A percentile compares a stretch with the other conserved stretches of the same genome.
Conservation (phyloP, 495 filamentous ascomycete species). For the Massariosphaeria phaeospora region DNA sequence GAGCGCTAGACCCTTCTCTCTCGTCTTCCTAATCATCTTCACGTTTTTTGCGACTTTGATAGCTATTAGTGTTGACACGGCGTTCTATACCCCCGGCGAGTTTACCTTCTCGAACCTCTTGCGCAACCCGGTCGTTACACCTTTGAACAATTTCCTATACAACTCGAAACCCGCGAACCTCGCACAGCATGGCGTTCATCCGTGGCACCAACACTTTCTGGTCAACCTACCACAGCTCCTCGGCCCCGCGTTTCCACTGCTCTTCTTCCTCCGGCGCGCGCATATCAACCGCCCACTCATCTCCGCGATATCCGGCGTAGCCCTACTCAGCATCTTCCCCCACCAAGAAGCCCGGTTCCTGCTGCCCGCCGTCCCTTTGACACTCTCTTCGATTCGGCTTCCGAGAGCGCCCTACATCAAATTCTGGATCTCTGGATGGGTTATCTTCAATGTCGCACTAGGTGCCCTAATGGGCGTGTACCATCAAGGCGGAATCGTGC, state of each 20-base stretch:
- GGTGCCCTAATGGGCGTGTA: conserved; percentile 86
- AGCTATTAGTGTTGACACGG: conserved; percentile 75
- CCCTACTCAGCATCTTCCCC: conserved; percentile 74
- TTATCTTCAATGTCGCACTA: conserved; percentile 73
- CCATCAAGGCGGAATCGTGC: conserved; percentile 89
- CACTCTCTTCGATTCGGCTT: conserved; percentile 74
- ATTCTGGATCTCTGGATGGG: conserved; percentile 65
- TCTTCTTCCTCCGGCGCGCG: conserved; percentile 53
- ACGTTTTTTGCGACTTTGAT: conserved; percentile 58
- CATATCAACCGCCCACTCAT: conserved; percentile 54
- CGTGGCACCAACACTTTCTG: conserved; percentile 82
- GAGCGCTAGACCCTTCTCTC: conserved; percentile 57
- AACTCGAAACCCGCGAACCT: conserved; percentile 74
- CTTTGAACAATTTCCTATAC: conserved; percentile 86
- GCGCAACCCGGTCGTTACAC: conserved; percentile 68
- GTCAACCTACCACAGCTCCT: conserved; percentile 84
- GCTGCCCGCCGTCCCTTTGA: conserved; percentile 78
- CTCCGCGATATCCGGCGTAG: conserved; percentile 76
- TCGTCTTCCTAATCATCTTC: conserved; percentile 57
- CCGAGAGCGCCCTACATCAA: conserved; percentile 48
- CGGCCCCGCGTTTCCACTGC: conserved; percentile 72
- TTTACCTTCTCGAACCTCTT: conserved; percentile 52
- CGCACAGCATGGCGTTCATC: conserved; percentile 84
- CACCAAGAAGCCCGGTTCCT: conserved; percentile 97
- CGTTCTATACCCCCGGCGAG: conserved; percentile 62